Evolutionary conservation across 2,329 filamentous ascomycete species (phyloP), one percentile per base, ranked within the genome.

Genomic region (Drechslerella dactyloides): DNA sequence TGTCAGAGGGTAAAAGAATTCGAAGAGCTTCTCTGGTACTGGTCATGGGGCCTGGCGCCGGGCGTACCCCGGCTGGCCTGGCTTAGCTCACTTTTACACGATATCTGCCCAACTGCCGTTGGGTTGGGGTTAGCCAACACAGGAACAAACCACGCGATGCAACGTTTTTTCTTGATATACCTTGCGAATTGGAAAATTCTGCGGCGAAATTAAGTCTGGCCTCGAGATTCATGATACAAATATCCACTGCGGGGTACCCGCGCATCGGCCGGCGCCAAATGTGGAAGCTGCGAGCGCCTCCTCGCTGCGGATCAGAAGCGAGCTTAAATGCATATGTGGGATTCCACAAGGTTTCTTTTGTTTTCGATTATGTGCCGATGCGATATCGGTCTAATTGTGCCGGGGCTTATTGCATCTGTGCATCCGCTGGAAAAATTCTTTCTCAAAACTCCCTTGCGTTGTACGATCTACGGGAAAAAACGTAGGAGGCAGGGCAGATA

Each of bases 221-320:
- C 42, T 23, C 13, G 42, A 59, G 24, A 46, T 42, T 42, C 13
- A 42, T 15, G 4, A 42, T 42, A 4, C n/a, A 13, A 4, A 42
- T 5, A 13, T 42, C 33, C 7, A 15, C 13, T 13, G 23, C 10
- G 6, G 11, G 17, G 21, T 21, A 8, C 56, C 44, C 35, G 27
- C 27, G 46, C 46, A 53, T 57, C 65, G 58, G 51, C 53, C 37
- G 58, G 53, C 37, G 10, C 53, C 44, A 53, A 62, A 68, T 62
- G 37, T 58, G 58, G 65, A 69, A 63, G 58, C 27, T 58, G 53
- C 24, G 44, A 35, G 62, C 65, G 65, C 57, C 65, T 62, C 33
- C 44, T 54, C 17, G 8, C n/a, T 24, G 17, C 46, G 46, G 23
- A 23, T 5, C 4, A 2, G n/a, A 42, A 17, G 37, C 37, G 37